These are phyloP conservation scores for Podospora pseudopauciseta DNA, from an alignment of 495 filamentous ascomycete genomes.

Conservation along the genomic window DNA sequence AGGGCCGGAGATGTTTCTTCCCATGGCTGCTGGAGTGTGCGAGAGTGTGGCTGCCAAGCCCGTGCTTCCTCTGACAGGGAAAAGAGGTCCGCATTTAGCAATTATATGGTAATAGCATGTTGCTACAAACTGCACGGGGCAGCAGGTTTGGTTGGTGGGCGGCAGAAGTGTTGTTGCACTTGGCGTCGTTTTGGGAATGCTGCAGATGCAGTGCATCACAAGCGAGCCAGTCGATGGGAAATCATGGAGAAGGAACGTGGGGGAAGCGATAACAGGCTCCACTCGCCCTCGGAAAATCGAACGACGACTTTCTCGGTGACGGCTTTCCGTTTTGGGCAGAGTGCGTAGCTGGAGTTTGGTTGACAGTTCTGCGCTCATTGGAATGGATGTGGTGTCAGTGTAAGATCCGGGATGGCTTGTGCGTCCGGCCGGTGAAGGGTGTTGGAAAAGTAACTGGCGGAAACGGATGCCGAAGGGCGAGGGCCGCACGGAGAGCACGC, in stretches of 20 bases:
- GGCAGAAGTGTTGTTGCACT: background rate
- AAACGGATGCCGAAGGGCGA: background rate
- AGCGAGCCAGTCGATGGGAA: constrained; percentile 9
- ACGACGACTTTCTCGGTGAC: background rate
- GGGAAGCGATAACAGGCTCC: constrained; percentile 3
- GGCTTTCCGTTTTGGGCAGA: constrained; percentile 3
- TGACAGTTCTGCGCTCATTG: background rate
- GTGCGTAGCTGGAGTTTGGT: background rate
- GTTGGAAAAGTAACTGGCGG: background rate
- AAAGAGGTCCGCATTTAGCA: background rate
- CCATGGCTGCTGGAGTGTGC: background rate
- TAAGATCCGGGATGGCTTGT: background rate
- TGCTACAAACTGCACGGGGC: background rate
- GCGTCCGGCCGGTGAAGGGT: background rate
- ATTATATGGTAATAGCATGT: background rate
- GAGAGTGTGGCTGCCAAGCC: background rate
- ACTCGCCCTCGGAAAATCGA: background rate
- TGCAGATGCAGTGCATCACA: constrained; percentile 18
- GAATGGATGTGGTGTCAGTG: background rate
- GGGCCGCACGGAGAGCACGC: background rate
- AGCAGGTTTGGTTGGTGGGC: background rate
- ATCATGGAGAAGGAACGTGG: constrained; percentile 1
- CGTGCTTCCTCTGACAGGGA: background rate
- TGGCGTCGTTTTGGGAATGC: constrained; percentile 10
- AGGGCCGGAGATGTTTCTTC: too few species aligned